Evolutionary conservation across 2,329 filamentous ascomycete genomes (phyloP), one percentile per base, ranked within the genome.

Genomic region (Aaosphaeria pasadenensis): DNA sequence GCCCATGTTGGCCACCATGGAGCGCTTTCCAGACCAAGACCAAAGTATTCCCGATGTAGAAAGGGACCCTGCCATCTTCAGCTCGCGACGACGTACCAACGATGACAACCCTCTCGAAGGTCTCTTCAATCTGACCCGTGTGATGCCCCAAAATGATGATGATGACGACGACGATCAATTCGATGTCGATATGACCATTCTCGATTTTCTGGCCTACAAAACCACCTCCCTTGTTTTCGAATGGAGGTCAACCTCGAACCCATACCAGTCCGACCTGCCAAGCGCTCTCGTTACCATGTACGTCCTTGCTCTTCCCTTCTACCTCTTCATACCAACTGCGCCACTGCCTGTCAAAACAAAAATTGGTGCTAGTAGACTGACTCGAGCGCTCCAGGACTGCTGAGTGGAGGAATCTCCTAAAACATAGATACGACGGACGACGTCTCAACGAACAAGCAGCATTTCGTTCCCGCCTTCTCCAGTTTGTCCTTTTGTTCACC

Each of bases 201-300:
- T 82, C n/a, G 81, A 84, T 57, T 83, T 81, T 54, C 61, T 82
- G 4, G 57, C 77, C 38, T 77, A 74, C 66, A 71, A 74, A 41
- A 71, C 76, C 6, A 75, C 73, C 39, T 61, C 71, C 17, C 60
- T 66, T 36, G 64, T 77, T 4, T 60, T 81, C 32, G 62, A 67
- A 29, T 66, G 70, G 48, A 57, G 57, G 30, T 54, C 55, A 30
- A 62, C 58, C 47, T 47, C 56, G 43, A 56, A 66, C 45, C 62
- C 60, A 11, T 60, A 62, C 42, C 55, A 61, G 30, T 68, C 66
- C 28, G 65, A 68, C 42, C 45, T 67, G 13, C 63, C 64, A 7
- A 59, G 54, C 35, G 64, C 64, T 11, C 51, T 67, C 30, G 58
- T 63, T 44, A 64, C 59, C 46, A 67, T 63, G 64, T 66, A 63